Conservation (phyloP, 257 asterid species). For the Petrea volubilis region DNA sequence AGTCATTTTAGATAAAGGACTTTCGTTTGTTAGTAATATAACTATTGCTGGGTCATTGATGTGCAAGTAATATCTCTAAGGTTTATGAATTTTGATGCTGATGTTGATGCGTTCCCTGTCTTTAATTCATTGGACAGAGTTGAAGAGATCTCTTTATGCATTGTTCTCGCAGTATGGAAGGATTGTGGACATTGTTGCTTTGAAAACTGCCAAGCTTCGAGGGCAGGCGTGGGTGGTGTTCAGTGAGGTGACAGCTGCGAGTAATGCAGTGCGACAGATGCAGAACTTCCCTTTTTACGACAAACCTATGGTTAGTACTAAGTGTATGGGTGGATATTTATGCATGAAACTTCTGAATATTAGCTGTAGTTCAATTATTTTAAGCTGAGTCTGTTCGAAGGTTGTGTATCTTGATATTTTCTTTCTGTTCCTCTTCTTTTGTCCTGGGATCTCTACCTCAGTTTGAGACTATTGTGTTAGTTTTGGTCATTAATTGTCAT, state of each 20-base stretch:
- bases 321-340: neutral
- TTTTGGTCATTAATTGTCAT: neutral
- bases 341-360: neutral
- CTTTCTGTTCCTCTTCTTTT: neutral
- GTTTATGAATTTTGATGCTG: constrained; percentile 24
- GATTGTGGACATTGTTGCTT: constrained; percentile 86
- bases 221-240: constrained; percentile 99
- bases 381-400: neutral
- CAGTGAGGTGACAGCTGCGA: constrained; percentile 94
- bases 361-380: constrained; percentile 7
- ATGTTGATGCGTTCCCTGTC: constrained; percentile 31
- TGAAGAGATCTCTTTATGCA: constrained; percentile 98
- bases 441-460: neutral
- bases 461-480: neutral
- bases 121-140: constrained; percentile 65
- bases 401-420: neutral
- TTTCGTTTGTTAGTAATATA: neutral
- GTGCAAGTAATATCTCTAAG: constrained; percentile 1
- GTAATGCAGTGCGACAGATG: constrained; percentile 97
- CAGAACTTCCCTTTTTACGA: constrained; percentile 94
- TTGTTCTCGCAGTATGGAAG: constrained; percentile 99
- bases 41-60: constrained; percentile 5
- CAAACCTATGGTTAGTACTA: constrained; percentile 81
- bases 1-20: neutral
- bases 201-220: constrained; percentile 89